Evolutionary conservation across 2,329 filamentous ascomycete genomes (phyloP).

Genomic region (Claviceps sorghi): DNA sequence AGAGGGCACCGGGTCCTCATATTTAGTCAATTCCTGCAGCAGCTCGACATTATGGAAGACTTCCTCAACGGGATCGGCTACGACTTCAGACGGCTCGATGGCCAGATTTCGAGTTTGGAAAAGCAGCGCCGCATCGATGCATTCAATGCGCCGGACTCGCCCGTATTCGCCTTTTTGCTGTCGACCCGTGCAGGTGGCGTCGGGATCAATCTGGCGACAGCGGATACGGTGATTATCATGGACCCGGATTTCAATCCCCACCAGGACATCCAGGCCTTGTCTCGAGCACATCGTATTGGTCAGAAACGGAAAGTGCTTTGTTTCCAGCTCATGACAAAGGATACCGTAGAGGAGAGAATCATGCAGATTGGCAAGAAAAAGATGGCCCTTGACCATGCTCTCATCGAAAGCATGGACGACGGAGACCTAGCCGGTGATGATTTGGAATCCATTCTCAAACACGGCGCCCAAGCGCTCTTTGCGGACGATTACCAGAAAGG

Average conservation of each 20-base stretch:
- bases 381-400: constrained; percentile 84
- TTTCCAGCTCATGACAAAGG: constrained; percentile 83
- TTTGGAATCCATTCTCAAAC: constrained; percentile 72
- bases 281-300: constrained; percentile 87
- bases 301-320: constrained; percentile 93
- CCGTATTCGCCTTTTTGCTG: constrained; percentile 77
- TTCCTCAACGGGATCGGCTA: constrained; percentile 67
- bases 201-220: constrained; percentile 91
- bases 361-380: constrained; percentile 93
- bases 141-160: constrained; percentile 74
- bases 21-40: constrained; percentile 87
- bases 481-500: constrained; percentile 54
- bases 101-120: constrained; percentile 62
- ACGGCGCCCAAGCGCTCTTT: constrained; percentile 79
- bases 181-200: constrained; percentile 93
- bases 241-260: constrained; percentile 97
- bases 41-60: constrained; percentile 83
- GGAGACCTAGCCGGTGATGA: constrained; percentile 69
- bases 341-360: constrained; percentile 86
- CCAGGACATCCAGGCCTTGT: constrained; percentile 91
- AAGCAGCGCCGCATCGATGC: constrained; percentile 92
- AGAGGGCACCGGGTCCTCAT: constrained; percentile 82
- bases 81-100: constrained; percentile 68
- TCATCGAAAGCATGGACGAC: constrained; percentile 82
- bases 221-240: constrained; percentile 94